Evolutionary conservation across 1,284 basidiomycete genomes (phyloP), one percentile per base, ranked within the genome.

Genomic region (Mycocalia duriaeana): DNA sequence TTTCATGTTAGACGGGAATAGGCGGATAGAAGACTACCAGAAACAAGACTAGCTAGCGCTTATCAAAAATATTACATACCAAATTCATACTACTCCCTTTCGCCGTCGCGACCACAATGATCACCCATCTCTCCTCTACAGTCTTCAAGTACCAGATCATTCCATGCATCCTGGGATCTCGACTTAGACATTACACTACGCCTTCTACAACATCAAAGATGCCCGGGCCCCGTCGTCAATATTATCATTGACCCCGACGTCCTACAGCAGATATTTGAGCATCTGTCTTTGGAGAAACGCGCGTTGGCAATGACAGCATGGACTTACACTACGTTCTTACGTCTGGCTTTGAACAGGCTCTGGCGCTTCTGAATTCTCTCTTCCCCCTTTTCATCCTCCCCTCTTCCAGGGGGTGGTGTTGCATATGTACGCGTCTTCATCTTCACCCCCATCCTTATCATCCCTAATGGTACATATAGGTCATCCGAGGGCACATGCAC

Each of bases 341-440:
- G 60, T 50, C 62, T 60, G 9, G 62, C 61, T 3, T 48, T 65
- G 19, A 58, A 63, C 46, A 39, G 53, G 24, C 47, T 62, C 24
- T 65, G 63, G 63, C 51, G 56, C 43, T 49, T 11, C 44, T 65
- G 41, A 58, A 62, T 23, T 60, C 57, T 9, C 45, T 65, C 9
- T 61, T 60, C 48, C 63, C 63, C 6, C 46, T 65, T 16, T 56
- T 65, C 20, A 46, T 62, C 7, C 47, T 65, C 23, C 61, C 59
- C 24, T 60, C 60, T 64, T 46, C 42, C 49, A 8, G 45, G 51
- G 34, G 57, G 56, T 45, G 59, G 60, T 49, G 57, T 53, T 2
- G 62, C 58, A 31, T 62, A 58, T 53, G 62, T 64, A 49, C 51
- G 62, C 49, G 25, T 14, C 4, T n/a, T 47, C 13, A 13, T 8